Base-by-base conservation (phyloP, 1,284 basidiomycete species). In the Tylopilus sp. region DNA sequence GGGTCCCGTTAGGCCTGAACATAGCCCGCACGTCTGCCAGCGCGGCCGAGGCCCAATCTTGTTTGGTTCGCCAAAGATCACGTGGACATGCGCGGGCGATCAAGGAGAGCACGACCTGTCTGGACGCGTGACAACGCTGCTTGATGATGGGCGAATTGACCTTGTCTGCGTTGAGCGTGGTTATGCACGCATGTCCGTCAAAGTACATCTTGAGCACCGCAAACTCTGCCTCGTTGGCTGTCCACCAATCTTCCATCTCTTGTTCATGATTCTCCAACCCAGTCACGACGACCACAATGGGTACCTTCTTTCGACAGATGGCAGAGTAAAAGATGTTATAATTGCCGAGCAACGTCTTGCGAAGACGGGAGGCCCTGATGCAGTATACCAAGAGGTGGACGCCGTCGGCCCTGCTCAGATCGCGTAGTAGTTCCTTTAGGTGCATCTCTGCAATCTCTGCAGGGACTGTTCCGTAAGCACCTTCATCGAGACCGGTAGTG, bases 311-410 rank as follows among this genome's bases (percentile, higher is more conserved):
- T 33, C 64, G 54, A 55, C 63, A 70, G 44, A 66, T 52, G 16
- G 55, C 57, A 15, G 65, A 66, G 48, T 68, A 66, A 55, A 68
- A 68, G 47, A 68, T 48, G 45, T 64, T 57, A 45, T 68, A 70
- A 51, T 69, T 67, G 42, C 34, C 35, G 28, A 62, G 46, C 12
- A 59, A 28, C 0, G 53, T 48, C 31, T 54, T 52, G 41, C 55
- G 60, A 44, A 69, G 53, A 37, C 57, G 55, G 15, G 56, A 35
- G 12, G 52, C 59, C 36, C 63, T 65, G 49, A 64, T 28, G 49
- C 63, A 64, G 56, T 68, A 68, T 10, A 65, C 39, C 26, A 65
- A 36, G 28, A 68, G 58, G 49, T 66, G 59, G 36, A 65, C 33
- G 19, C 63, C 63, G 35, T 55, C 34, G 37, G 61, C 58, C 50